A percentile compares a stretch with the other conserved stretches of the same genome.
Evolutionary conservation across 805 yeast genomes (phyloP).

Genomic region (Saccharomyces eubayanus): DNA sequence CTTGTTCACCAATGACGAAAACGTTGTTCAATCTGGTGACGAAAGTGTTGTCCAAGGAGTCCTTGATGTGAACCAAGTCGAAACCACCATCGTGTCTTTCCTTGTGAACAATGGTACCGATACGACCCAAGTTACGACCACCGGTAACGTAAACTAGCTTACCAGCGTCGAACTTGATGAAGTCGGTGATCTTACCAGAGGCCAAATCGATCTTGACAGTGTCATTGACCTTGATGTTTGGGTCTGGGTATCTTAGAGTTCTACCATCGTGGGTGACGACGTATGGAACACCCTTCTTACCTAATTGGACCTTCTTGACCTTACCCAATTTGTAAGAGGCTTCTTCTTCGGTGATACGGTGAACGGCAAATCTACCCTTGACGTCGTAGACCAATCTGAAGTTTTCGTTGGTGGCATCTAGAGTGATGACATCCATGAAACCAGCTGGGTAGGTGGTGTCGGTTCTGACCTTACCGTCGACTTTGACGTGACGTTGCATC

Average conservation of each 20-base stretch:
- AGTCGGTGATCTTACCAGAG: conserved; percentile 86
- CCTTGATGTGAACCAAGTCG: conserved; percentile 95
- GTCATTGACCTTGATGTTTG: conserved; percentile 92
- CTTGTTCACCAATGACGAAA: conserved; percentile 91
- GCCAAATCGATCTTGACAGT: conserved; percentile 95
- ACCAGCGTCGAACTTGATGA: conserved; percentile 88
- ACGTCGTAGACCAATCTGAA: conserved; percentile 97
- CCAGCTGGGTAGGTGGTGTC: conserved; percentile 99
- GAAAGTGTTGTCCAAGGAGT: conserved; percentile 86
- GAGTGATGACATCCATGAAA: conserved; percentile 96
- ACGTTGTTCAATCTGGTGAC: conserved; percentile 92
- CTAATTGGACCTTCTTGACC: conserved; percentile 96
- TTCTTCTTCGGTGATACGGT: conserved; percentile 98
- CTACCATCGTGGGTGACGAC: conserved; percentile 99
- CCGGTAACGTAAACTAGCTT: conserved; percentile 89
- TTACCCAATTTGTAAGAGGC: conserved; percentile 96
- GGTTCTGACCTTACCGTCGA: conserved; percentile 98
- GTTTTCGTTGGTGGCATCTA: conserved; percentile 98
- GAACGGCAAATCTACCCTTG: conserved; percentile 98
- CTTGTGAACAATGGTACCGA: conserved; percentile 92
- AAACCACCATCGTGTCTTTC: conserved; percentile 98
- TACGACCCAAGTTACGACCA: conserved; percentile 98
- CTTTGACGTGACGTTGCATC: conserved; percentile 97
- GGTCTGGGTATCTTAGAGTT: conserved; percentile 99
- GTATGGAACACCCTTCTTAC: conserved; percentile 98